Evolutionary conservation across 1,139 yeast species (phyloP), one percentile per base, ranked within the genome.

Genomic region (Taphrina sp.): DNA sequence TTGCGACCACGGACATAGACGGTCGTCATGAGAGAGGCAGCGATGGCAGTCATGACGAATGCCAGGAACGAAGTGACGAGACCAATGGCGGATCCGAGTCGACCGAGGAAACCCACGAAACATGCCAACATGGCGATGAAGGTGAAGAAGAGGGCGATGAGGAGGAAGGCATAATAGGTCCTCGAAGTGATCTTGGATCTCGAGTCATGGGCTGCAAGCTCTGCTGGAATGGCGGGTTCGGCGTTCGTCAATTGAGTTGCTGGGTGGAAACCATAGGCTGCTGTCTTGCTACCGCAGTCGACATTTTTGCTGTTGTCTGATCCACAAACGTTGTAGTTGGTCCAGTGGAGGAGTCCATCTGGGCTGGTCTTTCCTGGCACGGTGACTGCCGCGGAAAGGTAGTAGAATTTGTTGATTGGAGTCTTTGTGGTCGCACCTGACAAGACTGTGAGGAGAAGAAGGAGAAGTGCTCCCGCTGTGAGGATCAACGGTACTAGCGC

Each of bases 251-350:
- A 82, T 67, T 82, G 82, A 53, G 75, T 75, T 47, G 66, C 72
- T 29, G 90, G 90, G 23, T 85, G 80, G 68, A 82, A 81, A 23
- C 88, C 84, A 66, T 74, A 82, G 26, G 82, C 92, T 20, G 90
- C 79, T 20, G 63, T 57, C 52, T 70, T 70, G 8, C 65, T 58
- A 17, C 79, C 66, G 70, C 92, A 84, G 59, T 75, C 66, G 55
- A 66, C 60, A 60, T 72, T 69, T 54, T 70, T 66, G 53, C 72
- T 72, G 49, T 75, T 73, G 61, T 70, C 65, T 23, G 71, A 79
- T 28, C 76, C 81, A 71, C 95, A 87, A 60, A 74, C 66, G 52
- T 77, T 75, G 70, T 85, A 86, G 63, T 76, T 74, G n/a, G 88
- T 83, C 95, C 95, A 86, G 68, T 87, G 75, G 2, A 82, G 74